These are phyloP conservation scores for Cucurbita ficifolia DNA, from an alignment of 306 rosid genomes.

Conservation along the genomic window DNA sequence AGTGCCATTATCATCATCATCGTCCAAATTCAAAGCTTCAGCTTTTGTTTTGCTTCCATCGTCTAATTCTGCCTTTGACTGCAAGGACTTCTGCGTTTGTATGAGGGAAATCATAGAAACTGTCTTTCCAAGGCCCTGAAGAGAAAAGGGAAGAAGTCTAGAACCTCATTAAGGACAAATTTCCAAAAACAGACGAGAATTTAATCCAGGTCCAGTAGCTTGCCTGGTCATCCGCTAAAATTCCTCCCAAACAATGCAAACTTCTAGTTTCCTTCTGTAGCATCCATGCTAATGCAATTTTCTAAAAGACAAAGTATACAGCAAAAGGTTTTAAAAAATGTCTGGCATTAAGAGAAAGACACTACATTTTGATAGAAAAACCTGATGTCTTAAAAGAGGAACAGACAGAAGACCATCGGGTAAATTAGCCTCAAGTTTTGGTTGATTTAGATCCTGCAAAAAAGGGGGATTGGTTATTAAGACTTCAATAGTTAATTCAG, in stretches of 20 bases:
- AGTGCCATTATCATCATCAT: slow-evolving; percentile 38
- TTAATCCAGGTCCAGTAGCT: slow-evolving; percentile 9
- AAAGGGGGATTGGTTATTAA: neutral
- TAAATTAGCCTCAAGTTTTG: slow-evolving; percentile 45
- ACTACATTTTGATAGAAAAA: slow-evolving; percentile 17
- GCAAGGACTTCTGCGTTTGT: slow-evolving; percentile 55
- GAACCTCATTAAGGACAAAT: slow-evolving; percentile 7
- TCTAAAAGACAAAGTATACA: slow-evolving; percentile 30
- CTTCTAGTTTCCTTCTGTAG: slow-evolving; percentile 86
- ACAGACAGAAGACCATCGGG: slow-evolving; percentile 80
- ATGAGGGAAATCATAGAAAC: slow-evolving; percentile 86
- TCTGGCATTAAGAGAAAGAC: neutral
- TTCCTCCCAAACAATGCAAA: slow-evolving; percentile 94
- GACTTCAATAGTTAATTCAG: neutral
- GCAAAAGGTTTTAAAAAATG: neutral
- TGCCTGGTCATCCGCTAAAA: slow-evolving; percentile 98
- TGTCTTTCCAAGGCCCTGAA: slow-evolving; percentile 98
- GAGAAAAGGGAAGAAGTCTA: slow-evolving; percentile 8
- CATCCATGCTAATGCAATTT: slow-evolving; percentile 96
- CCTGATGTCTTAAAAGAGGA: slow-evolving; percentile 92
- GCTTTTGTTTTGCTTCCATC: slow-evolving; percentile 36
- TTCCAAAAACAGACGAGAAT: neutral
- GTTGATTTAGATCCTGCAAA: slow-evolving; percentile 74
- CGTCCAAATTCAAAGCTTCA: slow-evolving; percentile 86
- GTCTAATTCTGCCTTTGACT: slow-evolving; percentile 48